Evolutionary conservation across 2,329 filamentous ascomycete species (phyloP).

Genomic region (Didymella exigua): DNA sequence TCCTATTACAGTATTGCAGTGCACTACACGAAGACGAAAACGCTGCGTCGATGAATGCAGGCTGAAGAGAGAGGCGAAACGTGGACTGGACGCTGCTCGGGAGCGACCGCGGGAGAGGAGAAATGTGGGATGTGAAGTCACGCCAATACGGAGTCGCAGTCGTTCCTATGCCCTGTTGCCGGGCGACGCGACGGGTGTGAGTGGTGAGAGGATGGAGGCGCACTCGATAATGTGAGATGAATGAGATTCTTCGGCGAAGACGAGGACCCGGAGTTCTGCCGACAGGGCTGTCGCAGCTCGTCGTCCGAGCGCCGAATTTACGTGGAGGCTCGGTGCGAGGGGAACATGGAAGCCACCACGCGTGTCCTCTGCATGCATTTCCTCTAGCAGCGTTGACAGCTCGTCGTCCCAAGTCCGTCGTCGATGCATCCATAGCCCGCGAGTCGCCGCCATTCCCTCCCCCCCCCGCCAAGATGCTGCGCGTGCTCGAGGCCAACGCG

Average conservation of each 20-base stretch:
- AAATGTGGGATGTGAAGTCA: background rate
- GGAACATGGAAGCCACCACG: background rate
- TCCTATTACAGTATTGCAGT: conserved; percentile 25
- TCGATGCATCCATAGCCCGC: too few species aligned
- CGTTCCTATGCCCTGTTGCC: conserved; percentile 2
- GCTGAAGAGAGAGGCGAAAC: conserved; percentile 16
- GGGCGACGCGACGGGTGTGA: conserved; percentile 10
- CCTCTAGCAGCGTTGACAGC: background rate
- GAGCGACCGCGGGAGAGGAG: conserved; percentile 3
- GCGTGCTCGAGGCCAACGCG: conserved; percentile 70
- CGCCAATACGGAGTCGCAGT: background rate
- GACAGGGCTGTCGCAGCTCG: conserved; percentile 8
- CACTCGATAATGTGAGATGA: background rate
- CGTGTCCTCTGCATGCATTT: conserved; percentile 1
- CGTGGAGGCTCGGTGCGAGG: conserved; percentile 30
- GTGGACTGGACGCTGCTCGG: conserved; percentile 8
- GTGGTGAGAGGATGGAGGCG: background rate
- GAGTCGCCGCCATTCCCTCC: too few species aligned
- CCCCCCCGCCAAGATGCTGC: conserved; percentile 51
- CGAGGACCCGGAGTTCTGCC: conserved; percentile 24
- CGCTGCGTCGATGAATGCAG: conserved; percentile 22
- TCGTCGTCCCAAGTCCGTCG: too few species aligned
- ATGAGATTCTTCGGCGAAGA: background rate
- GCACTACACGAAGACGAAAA: conserved; percentile 22
- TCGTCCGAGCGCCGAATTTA: conserved; percentile 28